These are phyloP conservation scores for Prunus armeniaca DNA, from an alignment of 306 rosid species.

Conservation along the genomic window DNA sequence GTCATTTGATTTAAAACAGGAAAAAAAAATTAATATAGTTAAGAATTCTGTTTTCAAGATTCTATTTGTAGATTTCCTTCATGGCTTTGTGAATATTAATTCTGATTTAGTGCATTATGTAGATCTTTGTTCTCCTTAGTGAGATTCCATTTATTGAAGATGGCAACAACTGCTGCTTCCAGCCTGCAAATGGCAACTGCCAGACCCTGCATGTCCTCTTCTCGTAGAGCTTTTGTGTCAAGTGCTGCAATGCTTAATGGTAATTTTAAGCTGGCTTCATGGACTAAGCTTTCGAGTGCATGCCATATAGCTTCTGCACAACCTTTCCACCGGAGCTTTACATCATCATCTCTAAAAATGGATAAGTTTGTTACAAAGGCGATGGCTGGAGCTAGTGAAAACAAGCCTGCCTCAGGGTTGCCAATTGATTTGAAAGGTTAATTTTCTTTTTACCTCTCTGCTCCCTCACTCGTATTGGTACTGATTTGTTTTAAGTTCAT, in stretches of 20 bases:
- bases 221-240: slow-evolving; percentile 35
- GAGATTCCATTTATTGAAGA: slow-evolving; percentile 36
- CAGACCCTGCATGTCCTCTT: slow-evolving; percentile 45
- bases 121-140: slow-evolving; percentile 29
- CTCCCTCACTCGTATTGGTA: not conserved
- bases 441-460: not conserved
- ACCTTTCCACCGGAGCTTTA: slow-evolving; percentile 36
- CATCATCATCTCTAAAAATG: slow-evolving; percentile 34
- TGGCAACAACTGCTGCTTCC: slow-evolving; percentile 70
- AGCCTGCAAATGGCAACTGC: slow-evolving; percentile 62
- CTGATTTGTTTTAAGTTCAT: not conserved
- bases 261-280: slow-evolving; percentile 40
- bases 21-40: not conserved
- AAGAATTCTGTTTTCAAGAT: not conserved
- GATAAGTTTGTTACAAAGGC: slow-evolving; percentile 58
- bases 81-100: slow-evolving; percentile 7
- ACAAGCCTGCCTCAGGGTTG: slow-evolving; percentile 57
- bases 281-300: slow-evolving; percentile 57
- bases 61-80: not conserved
- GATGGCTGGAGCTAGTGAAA: slow-evolving; percentile 48
- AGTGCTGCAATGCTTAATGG: slow-evolving; percentile 33
- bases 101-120: slow-evolving; percentile 22
- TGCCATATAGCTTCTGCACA: slow-evolving; percentile 48
- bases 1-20: not conserved
- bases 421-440: slow-evolving; percentile 84